Evolutionary conservation across 805 yeast species (phyloP).

Genomic region (Yarrowia deformans): DNA sequence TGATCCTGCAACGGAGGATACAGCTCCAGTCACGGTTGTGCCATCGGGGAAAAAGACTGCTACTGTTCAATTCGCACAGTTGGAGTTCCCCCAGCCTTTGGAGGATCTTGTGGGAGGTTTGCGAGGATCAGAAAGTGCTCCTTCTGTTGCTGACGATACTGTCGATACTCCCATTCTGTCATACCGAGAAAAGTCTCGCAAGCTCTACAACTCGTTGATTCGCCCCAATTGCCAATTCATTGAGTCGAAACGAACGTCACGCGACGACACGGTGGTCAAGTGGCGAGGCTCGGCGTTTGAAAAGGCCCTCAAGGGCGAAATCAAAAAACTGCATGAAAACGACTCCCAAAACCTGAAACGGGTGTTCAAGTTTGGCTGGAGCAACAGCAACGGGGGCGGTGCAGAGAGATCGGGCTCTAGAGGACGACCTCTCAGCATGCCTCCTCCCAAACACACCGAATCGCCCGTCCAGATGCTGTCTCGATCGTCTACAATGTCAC

Average conservation of each 20-base stretch:
- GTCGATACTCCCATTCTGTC: slow-evolving; percentile 4
- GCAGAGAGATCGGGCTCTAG: neutral
- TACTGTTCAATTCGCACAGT: neutral
- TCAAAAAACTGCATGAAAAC: slow-evolving; percentile 3
- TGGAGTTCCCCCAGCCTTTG: slow-evolving; percentile 1
- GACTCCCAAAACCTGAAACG: slow-evolving; percentile 22
- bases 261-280: slow-evolving; percentile 19
- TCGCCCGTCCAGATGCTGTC: neutral
- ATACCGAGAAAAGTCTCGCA: slow-evolving; percentile 23
- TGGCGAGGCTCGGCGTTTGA: slow-evolving; percentile 33
- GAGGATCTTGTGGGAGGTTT: neutral
- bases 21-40: neutral
- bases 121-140: slow-evolving; percentile 1
- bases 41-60: neutral
- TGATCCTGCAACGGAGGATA: neutral
- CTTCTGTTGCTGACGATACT: no score
- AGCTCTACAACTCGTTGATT: slow-evolving; percentile 23
- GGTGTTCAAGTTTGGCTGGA: slow-evolving; percentile 34
- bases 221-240: slow-evolving; percentile 32
- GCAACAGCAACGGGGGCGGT: neutral
- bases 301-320: slow-evolving; percentile 15
- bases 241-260: slow-evolving; percentile 3
- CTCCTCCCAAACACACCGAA: slow-evolving; percentile 13
- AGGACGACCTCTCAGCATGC: slow-evolving; percentile 33
- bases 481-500: slow-evolving; percentile 11